phyloP scores from a whole-genome alignment of 2,329 filamentous ascomycete species.

The Calonectria pseudoreteaudii region DNA sequence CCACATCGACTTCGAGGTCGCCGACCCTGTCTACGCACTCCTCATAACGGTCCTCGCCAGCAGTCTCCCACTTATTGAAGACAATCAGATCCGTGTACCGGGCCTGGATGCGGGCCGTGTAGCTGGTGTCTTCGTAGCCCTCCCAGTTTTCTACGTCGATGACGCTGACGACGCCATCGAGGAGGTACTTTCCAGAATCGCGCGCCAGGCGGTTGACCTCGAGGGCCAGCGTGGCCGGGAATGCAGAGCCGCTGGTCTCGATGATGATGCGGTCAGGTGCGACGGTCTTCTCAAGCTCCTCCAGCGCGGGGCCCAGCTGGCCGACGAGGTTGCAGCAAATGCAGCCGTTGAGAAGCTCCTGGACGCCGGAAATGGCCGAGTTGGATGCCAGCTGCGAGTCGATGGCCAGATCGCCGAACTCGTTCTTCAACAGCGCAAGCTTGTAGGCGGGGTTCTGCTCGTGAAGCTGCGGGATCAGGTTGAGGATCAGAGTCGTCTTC shows the following conservation, averaged over 20 bases:
- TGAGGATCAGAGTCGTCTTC: conserved; percentile 95
- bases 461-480: conserved; percentile 89
- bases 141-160: conserved; percentile 96
- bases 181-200: conserved; percentile 75
- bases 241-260: conserved; percentile 90
- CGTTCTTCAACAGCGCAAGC: conserved; percentile 96
- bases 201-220: conserved; percentile 84
- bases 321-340: conserved; percentile 99
- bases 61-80: conserved; percentile 91
- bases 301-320: conserved; percentile 83
- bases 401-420: conserved; percentile 94
- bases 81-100: conserved; percentile 91
- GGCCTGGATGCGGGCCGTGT: conserved; percentile 89
- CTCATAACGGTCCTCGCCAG: conserved; percentile 80
- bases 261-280: conserved; percentile 88
- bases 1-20: conserved; percentile 82
- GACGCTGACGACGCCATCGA: conserved; percentile 90
- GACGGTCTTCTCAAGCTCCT: conserved; percentile 71
- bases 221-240: conserved; percentile 89
- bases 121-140: conserved; percentile 91
- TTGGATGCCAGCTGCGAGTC: conserved; percentile 91
- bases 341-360: conserved; percentile 94
- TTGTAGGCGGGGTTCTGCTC: conserved; percentile 81
- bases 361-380: conserved; percentile 86
- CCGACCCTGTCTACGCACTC: conserved; percentile 82